Evolutionary conservation across 768 basidiomycete species (phyloP).

Genomic region (Boletus rubropictus): DNA sequence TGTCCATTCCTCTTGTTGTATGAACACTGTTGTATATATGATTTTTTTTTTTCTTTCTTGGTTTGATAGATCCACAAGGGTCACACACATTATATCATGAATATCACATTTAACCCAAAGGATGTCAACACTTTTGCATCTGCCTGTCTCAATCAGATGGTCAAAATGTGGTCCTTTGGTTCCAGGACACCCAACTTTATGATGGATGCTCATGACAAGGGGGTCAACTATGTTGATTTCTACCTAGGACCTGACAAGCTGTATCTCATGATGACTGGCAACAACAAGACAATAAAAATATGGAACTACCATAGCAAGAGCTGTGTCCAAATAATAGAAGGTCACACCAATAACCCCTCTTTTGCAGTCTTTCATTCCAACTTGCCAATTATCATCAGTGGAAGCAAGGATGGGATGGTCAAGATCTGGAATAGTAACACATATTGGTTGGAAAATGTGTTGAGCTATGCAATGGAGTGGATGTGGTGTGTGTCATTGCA

Average conservation of each 20-base stretch:
- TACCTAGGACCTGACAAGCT: slow-evolving; percentile 97
- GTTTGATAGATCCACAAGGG: slow-evolving; percentile 79
- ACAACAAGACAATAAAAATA: slow-evolving; percentile 96
- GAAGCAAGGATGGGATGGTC: slow-evolving; percentile 93
- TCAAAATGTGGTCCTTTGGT: slow-evolving; percentile 97
- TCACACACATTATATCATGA: slow-evolving; percentile 99
- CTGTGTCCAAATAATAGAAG: slow-evolving; percentile 96
- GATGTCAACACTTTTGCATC: slow-evolving; percentile 96
- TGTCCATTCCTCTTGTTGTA: slow-evolving; percentile 18
- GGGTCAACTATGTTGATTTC: slow-evolving; percentile 98
- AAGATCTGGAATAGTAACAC: slow-evolving; percentile 98
- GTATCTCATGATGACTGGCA: slow-evolving; percentile 92
- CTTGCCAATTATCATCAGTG: slow-evolving; percentile 86
- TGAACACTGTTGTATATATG: slow-evolving; percentile 3
- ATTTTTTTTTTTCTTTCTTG: neutral
- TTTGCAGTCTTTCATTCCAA: slow-evolving; percentile 97
- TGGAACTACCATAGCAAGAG: slow-evolving; percentile 99
- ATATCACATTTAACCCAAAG: slow-evolving; percentile 94
- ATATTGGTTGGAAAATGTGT: slow-evolving; percentile 91
- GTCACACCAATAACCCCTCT: slow-evolving; percentile 95
- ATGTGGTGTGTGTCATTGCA: slow-evolving; percentile 90
- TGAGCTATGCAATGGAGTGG: slow-evolving; percentile 91
- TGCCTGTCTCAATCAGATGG: slow-evolving; percentile 93
- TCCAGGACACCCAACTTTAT: slow-evolving; percentile 86
- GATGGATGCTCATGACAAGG: slow-evolving; percentile 97